Base-by-base conservation (phyloP, 495 filamentous ascomycete species). In the Aspergillus steynii region DNA sequence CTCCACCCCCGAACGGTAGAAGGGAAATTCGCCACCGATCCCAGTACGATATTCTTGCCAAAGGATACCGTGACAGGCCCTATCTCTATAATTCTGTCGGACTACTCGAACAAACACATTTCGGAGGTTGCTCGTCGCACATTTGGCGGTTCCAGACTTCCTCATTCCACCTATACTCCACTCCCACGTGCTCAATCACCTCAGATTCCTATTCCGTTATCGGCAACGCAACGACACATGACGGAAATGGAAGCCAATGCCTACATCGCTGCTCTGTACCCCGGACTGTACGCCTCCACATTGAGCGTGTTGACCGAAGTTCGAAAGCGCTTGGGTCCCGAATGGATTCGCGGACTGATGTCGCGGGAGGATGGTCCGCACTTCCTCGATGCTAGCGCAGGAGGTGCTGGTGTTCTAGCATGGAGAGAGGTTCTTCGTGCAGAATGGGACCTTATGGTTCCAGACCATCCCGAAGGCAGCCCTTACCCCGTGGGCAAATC, bases 171-270 rank as follows among this genome's bases (percentile, higher is more conserved):
- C 1, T 79, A 80, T 9, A 89, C 86, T 5, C 77, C 82, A 12
- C 71, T 74, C 29, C 66, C 77, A 27, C 69, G 72, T 50, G 79
- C 82, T 28, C 73, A 83, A 50, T 55, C 82, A 50, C 83, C 84
- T 32, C 90, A 94, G 72, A 83, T 85, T 59, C 79, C 85, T 2
- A 87, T 97, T 29, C 80, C 81, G 2, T 71, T 98, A 25, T 82
- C 88, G 63, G 88, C 91, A 2, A 80, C 82, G 4, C 88, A 95
- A 57, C 77, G 82, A 56, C 76, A 77, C 31, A 96, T 97, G 91
- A 79, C 79, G 4, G 86, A 91, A 29, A 94, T 96, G 74, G 90
- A 97, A 68, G 90, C 87, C n/a, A 91, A 97, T 79, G 83, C 87
- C 3, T 97, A 86, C 64, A 65, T 97, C 29, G 85, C 92, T 4